phyloP scores from a whole-genome alignment of 2,329 filamentous ascomycete species.

The Aureobasidium zeae region DNA sequence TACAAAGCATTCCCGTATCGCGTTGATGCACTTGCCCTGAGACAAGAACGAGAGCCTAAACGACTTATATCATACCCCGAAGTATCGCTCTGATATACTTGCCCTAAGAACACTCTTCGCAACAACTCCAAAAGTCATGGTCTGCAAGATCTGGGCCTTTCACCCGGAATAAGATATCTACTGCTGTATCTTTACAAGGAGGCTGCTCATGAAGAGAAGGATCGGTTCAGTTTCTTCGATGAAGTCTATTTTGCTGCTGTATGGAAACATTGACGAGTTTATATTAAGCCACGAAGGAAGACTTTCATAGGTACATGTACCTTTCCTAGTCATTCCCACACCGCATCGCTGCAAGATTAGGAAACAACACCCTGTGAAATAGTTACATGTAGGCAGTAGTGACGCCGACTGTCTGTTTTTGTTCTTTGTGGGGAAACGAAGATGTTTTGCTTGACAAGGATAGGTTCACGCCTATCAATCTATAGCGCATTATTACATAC shows the following conservation, averaged over 20 bases:
- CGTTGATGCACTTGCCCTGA: too few species aligned
- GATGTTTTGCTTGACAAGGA: constrained; percentile 32
- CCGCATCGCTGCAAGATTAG: constrained; percentile 20
- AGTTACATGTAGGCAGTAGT: too few species aligned
- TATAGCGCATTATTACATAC: constrained; percentile 13
- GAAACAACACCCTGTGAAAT: too few species aligned
- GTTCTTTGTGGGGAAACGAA: constrained; percentile 17
- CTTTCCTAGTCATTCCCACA: too few species aligned
- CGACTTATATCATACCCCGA: constrained; percentile 9
- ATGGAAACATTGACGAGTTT: constrained; percentile 17
- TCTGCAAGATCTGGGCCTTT: constrained; percentile 9
- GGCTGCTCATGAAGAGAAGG: constrained; percentile 14
- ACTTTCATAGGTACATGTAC: constrained; percentile 16
- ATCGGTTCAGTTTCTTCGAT: constrained; percentile 15
- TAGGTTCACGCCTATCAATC: constrained; percentile 20
- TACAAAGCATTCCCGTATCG: too few species aligned
- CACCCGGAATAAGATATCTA: constrained; percentile 15
- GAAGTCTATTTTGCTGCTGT: constrained; percentile 16
- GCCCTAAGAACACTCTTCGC: constrained; percentile 4
- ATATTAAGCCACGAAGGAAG: constrained; percentile 16
- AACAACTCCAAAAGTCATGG: constrained; percentile 13
- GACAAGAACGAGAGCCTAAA: constrained; percentile 8
- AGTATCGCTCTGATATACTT: constrained; percentile 8
- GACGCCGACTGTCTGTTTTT: constrained; percentile 18
- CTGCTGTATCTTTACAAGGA: too few species aligned